Evolutionary conservation across 768 basidiomycete genomes (phyloP), one percentile per base, ranked within the genome.

Genomic region (Wakefieldia striispora): DNA sequence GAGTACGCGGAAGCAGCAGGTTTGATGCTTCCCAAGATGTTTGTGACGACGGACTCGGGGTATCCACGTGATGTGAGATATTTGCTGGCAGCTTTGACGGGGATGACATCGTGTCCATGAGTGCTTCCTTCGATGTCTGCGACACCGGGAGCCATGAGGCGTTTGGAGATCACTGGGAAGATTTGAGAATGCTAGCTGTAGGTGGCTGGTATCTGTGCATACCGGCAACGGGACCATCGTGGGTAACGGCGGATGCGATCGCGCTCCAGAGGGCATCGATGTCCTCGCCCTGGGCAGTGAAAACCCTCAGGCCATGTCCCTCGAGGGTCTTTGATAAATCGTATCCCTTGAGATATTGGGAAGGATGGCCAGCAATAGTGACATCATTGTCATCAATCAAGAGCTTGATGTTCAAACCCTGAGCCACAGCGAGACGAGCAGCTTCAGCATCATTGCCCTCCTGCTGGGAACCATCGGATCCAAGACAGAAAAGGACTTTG

Each of bases 371-470:
- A n/a, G 91, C 83, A 52, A 93, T 94, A 8, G 91, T 93, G 56
- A 93, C 91, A 64, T 94, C 85, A 70, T 94, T 93, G 70, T 92
- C 89, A 58, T 94, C 91, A 55, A 94, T 84, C 65, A 93, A 68
- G 48, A 93, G 73, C 70, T 94, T 94, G 67, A 94, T 80, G 64
- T 92, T 91, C 58, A 94, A 74, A 37, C 74, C 69, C 63, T 92
- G 84, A 2, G 91, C 91, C 36, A 91, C 91, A 16, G 91, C 91
- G 27, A 94, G 76, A 16, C 91, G 78, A 13, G 91, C 91, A 14
- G 91, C 91, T 64, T 94, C 91, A 2, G 91, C 91, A 58, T 93
- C 90, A 63, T 93, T 87, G 14, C 91, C 91, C 65, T 93, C 91
- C 66, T 94, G 91, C 64, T 93, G 90, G 4, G 90, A 91, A 9